Percentiles rank a stretch among this genome's conserved stretches.
Conservation (phyloP, 2,329 filamentous ascomycete genomes). For the Fusarium vanettenii region DNA sequence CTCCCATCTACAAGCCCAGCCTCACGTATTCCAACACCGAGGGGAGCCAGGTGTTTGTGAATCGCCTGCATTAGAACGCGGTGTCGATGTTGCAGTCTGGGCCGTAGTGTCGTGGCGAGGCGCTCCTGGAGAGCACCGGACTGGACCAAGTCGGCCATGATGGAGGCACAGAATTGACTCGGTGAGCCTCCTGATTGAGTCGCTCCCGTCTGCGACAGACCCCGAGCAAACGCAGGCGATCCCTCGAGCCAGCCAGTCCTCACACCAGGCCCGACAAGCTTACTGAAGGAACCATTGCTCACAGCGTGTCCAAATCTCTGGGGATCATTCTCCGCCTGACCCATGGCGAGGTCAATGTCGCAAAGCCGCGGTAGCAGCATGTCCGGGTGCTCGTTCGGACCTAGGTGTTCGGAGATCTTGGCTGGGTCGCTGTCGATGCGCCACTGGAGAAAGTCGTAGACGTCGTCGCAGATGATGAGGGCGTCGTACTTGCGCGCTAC, state of each 20-base stretch:
- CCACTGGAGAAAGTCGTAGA: constrained; percentile 95
- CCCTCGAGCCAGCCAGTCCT: constrained; percentile 91
- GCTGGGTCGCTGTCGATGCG: constrained; percentile 48
- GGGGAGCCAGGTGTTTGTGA: constrained; percentile 67
- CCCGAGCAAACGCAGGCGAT: constrained; percentile 64
- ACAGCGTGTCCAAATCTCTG: constrained; percentile 78
- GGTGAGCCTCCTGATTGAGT: constrained; percentile 69
- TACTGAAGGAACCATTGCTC: constrained; percentile 91
- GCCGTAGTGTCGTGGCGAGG: constrained; percentile 56
- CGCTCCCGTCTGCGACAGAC: constrained; percentile 64
- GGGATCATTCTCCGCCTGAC: constrained; percentile 60
- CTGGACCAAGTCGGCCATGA: constrained; percentile 61
- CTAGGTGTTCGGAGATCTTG: constrained; percentile 32
- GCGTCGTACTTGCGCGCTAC: constrained; percentile 84
- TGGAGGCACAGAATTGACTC: constrained; percentile 63
- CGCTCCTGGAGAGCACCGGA: constrained; percentile 58
- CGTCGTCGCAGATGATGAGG: constrained; percentile 88
- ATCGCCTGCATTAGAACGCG: constrained; percentile 69
- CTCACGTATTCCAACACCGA: constrained; percentile 64
- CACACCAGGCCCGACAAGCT: constrained; percentile 83
- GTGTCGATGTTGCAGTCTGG: constrained; percentile 59
- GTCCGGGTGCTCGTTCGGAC: constrained; percentile 48
- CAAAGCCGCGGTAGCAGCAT: constrained; percentile 79
- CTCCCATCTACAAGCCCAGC: constrained; percentile 53
- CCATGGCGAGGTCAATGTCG: constrained; percentile 79